Conservation (phyloP, 768 basidiomycete species). For the Agrocybe praecox region DNA sequence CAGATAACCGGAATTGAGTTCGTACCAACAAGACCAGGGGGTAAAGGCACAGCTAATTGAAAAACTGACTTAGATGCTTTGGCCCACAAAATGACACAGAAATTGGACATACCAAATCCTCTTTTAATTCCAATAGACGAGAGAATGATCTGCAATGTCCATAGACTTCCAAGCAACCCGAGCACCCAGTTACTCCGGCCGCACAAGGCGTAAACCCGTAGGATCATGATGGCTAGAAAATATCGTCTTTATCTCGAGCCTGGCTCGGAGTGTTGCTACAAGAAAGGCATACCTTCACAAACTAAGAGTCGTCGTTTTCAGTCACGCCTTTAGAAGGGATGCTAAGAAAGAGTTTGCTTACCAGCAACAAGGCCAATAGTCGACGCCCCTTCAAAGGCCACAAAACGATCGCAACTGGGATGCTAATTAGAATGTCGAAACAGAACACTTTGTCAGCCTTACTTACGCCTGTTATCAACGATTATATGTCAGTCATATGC, state of each 20-base stretch:
- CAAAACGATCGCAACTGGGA: slow-evolving; percentile 26
- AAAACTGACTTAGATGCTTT: neutral
- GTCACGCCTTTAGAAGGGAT: neutral
- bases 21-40: slow-evolving; percentile 23
- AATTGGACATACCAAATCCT: slow-evolving; percentile 24
- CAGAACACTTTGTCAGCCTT: neutral
- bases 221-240: slow-evolving; percentile 30
- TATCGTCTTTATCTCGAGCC: slow-evolving; percentile 2
- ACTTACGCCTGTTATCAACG: neutral
- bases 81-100: neutral
- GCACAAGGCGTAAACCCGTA: slow-evolving; percentile 32
- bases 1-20: neutral
- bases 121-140: slow-evolving; percentile 22
- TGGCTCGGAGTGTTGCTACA: neutral
- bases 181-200: slow-evolving; percentile 20
- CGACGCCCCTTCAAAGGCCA: slow-evolving; percentile 28
- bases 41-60: slow-evolving; percentile 22
- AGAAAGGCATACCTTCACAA: neutral
- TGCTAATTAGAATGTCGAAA: neutral
- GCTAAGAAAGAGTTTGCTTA: slow-evolving; percentile 14
- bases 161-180: slow-evolving; percentile 20
- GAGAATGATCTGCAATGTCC: slow-evolving; percentile 24
- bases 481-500: neutral
- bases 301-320: neutral
- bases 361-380: slow-evolving; percentile 28